These are phyloP conservation scores for Volvariella volvacea DNA, from an alignment of 1,284 basidiomycete genomes.

Conservation along the genomic window DNA sequence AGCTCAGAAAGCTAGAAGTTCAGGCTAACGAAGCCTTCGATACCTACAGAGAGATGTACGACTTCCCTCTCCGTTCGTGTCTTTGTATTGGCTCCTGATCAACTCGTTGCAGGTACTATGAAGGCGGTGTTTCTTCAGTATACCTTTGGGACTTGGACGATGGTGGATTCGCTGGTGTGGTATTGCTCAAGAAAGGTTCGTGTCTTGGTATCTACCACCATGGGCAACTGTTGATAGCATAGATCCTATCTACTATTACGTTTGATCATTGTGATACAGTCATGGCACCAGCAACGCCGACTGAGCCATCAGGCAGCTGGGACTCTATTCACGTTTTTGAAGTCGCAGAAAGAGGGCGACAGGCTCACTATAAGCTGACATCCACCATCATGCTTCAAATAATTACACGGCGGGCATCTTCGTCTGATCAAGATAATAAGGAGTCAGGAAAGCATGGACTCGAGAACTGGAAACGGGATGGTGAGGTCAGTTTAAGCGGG, in stretches of 20 bases:
- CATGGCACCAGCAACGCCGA: conserved; percentile 45
- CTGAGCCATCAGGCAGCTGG: conserved; percentile 82
- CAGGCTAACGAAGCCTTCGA: conserved; percentile 95
- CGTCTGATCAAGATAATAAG: conserved; percentile 22
- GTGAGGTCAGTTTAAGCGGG: conserved; percentile 83
- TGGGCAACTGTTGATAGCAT: not conserved
- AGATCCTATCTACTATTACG: conserved; percentile 2
- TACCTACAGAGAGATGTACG: conserved; percentile 92
- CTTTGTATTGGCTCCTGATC: not conserved
- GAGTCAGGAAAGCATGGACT: conserved; percentile 28
- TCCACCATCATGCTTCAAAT: conserved; percentile 98
- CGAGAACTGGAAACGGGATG: conserved; percentile 52
- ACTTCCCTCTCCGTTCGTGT: conserved; percentile 3
- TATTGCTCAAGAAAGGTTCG: conserved; percentile 93
- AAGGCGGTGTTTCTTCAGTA: conserved; percentile 95
- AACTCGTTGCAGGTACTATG: conserved; percentile 69
- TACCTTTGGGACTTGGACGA: conserved; percentile 99
- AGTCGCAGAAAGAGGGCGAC: conserved; percentile 80
- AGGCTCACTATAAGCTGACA: conserved; percentile 95
- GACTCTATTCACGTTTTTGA: conserved; percentile 99
- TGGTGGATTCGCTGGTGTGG: conserved; percentile 94
- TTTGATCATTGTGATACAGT: conserved; percentile 32
- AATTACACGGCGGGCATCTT: conserved; percentile 48
- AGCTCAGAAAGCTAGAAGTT: conserved; percentile 88
- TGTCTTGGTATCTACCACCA: conserved; percentile 9